Evolutionary conservation across 2,329 filamentous ascomycete species (phyloP).

Genomic region (Colletotrichum liriopes): DNA sequence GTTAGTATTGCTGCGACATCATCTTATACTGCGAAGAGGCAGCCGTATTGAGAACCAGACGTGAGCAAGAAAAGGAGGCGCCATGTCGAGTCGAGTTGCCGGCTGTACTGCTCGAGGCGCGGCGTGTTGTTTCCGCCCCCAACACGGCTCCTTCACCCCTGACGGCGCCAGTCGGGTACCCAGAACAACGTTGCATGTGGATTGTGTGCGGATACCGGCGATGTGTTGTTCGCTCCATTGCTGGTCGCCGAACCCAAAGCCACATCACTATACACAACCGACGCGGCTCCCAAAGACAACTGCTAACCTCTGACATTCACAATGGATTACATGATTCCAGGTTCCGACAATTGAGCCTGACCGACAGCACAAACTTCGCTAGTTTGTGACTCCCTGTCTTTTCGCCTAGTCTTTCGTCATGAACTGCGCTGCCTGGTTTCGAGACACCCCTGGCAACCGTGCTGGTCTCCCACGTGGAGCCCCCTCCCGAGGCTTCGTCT

Average conservation of each 20-base stretch:
- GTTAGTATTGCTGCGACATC: neutral
- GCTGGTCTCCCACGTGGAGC: constrained; percentile 31
- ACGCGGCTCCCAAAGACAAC: neutral
- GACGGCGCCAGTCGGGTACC: neutral
- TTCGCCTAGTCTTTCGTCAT: neutral
- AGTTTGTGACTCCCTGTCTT: neutral
- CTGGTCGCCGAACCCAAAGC: neutral
- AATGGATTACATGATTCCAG: neutral
- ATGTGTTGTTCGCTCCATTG: constrained; percentile 5
- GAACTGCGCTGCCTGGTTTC: constrained; percentile 16
- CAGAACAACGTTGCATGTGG: constrained; percentile 5
- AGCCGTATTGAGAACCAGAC: neutral
- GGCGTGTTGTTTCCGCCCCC: neutral
- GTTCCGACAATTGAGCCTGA: neutral
- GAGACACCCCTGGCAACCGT: constrained; percentile 12
- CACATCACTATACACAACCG: neutral
- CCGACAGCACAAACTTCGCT: neutral
- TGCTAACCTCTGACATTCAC: neutral
- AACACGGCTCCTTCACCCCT: neutral
- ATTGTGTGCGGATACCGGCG: neutral
- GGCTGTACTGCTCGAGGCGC: neutral
- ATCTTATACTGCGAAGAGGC: constrained; percentile 13
- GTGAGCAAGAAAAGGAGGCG: neutral
- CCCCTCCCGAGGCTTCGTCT: neutral
- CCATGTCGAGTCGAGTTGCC: neutral